These are phyloP conservation scores for Angophora floribunda DNA, from an alignment of 345 rosid species.

Conservation along the genomic window DNA sequence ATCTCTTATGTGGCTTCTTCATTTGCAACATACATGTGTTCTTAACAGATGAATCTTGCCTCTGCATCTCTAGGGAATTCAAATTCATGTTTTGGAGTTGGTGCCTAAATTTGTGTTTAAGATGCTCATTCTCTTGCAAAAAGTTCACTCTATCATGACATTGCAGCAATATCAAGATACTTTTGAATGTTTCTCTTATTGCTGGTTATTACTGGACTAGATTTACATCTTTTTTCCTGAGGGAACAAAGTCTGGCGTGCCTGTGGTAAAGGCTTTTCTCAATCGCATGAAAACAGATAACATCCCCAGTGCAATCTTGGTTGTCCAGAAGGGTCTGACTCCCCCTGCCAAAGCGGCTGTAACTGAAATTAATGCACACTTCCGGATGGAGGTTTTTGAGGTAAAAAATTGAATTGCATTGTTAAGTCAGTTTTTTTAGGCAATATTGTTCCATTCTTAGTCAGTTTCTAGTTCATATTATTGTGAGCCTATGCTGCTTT, in stretches of 20 bases:
- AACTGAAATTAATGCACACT: conserved; percentile 16
- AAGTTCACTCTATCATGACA: background rate
- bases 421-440: background rate
- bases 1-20: background rate
- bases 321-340: conserved; percentile 27
- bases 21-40: background rate
- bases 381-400: conserved; percentile 42
- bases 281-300: conserved; percentile 33
- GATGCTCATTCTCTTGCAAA: background rate
- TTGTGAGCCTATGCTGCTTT: background rate
- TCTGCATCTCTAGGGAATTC: background rate
- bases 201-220: conserved; percentile 7
- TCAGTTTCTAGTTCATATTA: background rate
- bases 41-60: background rate
- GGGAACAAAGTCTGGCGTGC: conserved; percentile 37
- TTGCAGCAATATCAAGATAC: background rate
- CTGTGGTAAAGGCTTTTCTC: conserved; percentile 19
- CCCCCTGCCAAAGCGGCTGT: conserved; percentile 26
- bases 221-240: conserved; percentile 48
- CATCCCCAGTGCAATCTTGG: conserved; percentile 30
- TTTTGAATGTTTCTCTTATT: background rate
- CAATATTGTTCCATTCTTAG: background rate
- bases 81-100: background rate
- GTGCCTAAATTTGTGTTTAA: background rate
- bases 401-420: conserved; percentile 1